Percentiles rank a stretch among this genome's conserved stretches.
Conservation (phyloP, 139 green algal species). For the Chlamydomonas sp. region DNA sequence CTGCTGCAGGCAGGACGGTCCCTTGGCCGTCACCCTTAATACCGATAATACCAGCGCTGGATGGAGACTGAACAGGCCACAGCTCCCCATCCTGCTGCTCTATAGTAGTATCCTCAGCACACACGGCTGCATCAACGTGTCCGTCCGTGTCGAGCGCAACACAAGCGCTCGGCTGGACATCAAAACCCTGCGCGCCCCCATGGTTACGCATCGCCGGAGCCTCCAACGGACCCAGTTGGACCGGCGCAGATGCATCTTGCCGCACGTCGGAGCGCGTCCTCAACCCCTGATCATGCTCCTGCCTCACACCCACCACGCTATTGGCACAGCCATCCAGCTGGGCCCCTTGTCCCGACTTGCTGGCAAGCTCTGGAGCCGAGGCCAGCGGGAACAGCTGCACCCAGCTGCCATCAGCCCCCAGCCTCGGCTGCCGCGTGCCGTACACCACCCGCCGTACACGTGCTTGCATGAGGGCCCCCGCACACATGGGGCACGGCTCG, state of each 20-base stretch:
- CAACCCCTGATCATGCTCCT: neutral
- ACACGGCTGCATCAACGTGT: no score
- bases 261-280: no score
- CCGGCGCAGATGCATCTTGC: no score
- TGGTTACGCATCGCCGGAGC: no score
- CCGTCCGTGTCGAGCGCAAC: no score
- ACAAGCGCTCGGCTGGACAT: no score
- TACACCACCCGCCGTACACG: conserved; percentile 88
- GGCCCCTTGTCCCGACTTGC: neutral
- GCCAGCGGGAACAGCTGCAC: conserved; percentile 65
- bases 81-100: no score
- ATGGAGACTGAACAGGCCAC: no score
- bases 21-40: neutral
- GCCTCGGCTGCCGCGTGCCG: conserved; percentile 78
- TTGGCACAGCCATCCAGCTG: neutral
- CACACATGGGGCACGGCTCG: conserved; percentile 98
- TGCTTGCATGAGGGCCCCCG: conserved; percentile 87
- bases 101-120: no score
- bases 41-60: no score
- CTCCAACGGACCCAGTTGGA: no score
- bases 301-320: neutral
- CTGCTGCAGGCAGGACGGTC: neutral
- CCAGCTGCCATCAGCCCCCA: conserved; percentile 94
- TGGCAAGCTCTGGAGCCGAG: neutral
- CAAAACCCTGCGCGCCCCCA: no score